Conservation (phyloP, 768 basidiomycete species). For the Trametes elegans region DNA sequence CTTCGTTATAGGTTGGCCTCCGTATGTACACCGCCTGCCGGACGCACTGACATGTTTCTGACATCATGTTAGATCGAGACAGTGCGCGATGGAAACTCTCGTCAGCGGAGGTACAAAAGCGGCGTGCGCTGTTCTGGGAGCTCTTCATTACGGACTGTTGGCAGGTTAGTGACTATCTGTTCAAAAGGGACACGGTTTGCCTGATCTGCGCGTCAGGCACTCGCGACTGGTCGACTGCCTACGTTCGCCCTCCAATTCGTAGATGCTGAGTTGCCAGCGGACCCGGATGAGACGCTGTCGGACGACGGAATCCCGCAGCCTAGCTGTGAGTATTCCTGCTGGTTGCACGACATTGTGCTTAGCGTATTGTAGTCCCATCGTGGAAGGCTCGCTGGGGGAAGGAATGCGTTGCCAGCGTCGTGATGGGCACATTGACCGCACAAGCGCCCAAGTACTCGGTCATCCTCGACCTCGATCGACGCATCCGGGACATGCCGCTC, state of each 20-base stretch:
- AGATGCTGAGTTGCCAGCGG: constrained; percentile 53
- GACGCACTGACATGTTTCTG: constrained; percentile 21
- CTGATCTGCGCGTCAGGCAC: constrained; percentile 38
- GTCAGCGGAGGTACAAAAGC: constrained; percentile 57
- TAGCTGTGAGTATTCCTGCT: constrained; percentile 36
- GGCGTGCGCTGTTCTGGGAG: constrained; percentile 71
- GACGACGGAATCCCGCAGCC: constrained; percentile 53
- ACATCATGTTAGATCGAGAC: constrained; percentile 54
- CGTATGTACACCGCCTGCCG: constrained; percentile 39
- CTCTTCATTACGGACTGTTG: constrained; percentile 46
- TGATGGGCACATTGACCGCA: constrained; percentile 56
- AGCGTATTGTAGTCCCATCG: constrained; percentile 56
- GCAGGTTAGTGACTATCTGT: constrained; percentile 37
- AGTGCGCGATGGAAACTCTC: constrained; percentile 68
- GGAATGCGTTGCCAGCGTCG: constrained; percentile 51
- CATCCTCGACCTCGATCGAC: constrained; percentile 65
- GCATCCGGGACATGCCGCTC: constrained; percentile 62
- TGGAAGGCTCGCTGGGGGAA: constrained; percentile 56
- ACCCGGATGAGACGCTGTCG: constrained; percentile 49
- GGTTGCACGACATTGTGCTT: constrained; percentile 48
- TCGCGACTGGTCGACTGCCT: constrained; percentile 41
- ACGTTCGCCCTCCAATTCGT: constrained; percentile 38
- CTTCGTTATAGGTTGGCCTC: constrained; percentile 38
- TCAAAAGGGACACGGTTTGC: no score
- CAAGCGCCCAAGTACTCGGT: constrained; percentile 60